phyloP scores from a whole-genome alignment of 31 red algal genomes.

The Odonthalia washingtoniensis region DNA sequence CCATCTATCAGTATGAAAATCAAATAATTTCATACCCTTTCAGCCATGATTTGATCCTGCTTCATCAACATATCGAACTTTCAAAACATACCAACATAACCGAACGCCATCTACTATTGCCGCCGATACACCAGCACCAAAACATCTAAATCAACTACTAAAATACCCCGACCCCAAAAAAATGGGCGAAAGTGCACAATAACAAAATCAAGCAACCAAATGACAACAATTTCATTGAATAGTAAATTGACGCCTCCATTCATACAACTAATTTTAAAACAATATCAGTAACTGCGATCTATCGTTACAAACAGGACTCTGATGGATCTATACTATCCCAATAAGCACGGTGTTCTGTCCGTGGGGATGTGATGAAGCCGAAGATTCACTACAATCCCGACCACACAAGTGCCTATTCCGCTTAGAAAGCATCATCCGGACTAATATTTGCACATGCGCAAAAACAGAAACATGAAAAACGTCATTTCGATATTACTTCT shows the following conservation, averaged over 20 bases:
- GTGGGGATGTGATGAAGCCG: slow-evolving; percentile 41
- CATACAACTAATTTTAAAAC: not conserved
- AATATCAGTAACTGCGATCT: slow-evolving; percentile 25
- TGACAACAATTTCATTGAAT: not conserved
- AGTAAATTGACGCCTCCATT: not conserved
- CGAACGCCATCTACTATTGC: not conserved
- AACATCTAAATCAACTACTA: not conserved
- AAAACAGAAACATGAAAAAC: not conserved
- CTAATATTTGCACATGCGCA: not conserved
- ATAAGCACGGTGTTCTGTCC: slow-evolving; percentile 18
- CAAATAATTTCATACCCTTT: not conserved
- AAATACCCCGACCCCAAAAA: not conserved
- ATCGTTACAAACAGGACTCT: too few relatives aligned
- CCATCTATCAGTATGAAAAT: not conserved
- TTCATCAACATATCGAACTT: not conserved
- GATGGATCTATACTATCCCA: not conserved
- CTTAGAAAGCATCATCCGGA: too few relatives aligned
- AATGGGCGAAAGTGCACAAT: not conserved
- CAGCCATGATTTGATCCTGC: not conserved
- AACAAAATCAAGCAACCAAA: not conserved
- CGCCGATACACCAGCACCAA: not conserved
- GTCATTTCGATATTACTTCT: slow-evolving; percentile 37
- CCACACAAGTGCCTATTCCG: too few relatives aligned
- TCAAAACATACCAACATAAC: not conserved
- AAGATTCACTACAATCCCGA: too few relatives aligned